Conservation (phyloP, 345 rosid genomes). For the Trapa bicornis region DNA sequence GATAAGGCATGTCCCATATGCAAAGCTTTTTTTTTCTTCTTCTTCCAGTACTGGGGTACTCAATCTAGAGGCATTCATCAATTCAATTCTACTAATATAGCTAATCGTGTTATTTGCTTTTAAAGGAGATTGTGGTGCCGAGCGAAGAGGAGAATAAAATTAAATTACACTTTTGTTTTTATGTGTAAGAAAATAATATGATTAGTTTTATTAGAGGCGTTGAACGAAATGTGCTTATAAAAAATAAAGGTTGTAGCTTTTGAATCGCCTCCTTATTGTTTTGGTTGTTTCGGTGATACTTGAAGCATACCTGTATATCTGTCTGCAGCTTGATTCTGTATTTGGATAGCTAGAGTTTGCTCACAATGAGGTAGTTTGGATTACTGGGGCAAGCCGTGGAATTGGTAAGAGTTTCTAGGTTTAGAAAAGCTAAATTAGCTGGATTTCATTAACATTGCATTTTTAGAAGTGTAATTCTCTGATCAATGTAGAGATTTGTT, state of each 20-base stretch:
- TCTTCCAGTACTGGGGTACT: neutral
- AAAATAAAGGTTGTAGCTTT: no score
- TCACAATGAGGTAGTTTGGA: conserved; percentile 62
- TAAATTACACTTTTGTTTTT: no score
- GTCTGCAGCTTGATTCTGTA: neutral
- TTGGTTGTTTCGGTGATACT: neutral
- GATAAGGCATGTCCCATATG: conserved; percentile 39
- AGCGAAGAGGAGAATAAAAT: no score
- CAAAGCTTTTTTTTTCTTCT: neutral
- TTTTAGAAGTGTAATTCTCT: neutral
- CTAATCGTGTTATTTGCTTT: neutral
- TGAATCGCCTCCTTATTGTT: neutral
- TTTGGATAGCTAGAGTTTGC: conserved; percentile 2
- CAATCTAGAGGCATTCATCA: neutral
- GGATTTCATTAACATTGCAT: neutral
- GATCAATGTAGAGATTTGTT: neutral
- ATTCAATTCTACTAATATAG: no score
- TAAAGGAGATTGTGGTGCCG: no score
- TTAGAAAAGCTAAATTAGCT: neutral
- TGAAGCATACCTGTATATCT: neutral
- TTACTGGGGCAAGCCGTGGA: conserved; percentile 95
- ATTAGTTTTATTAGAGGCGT: no score
- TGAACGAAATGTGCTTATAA: no score
- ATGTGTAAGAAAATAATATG: no score
- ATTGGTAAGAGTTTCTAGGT: conserved; percentile 38